Conservation (phyloP, 805 yeast species). For the Priceomyces melissophilus region DNA sequence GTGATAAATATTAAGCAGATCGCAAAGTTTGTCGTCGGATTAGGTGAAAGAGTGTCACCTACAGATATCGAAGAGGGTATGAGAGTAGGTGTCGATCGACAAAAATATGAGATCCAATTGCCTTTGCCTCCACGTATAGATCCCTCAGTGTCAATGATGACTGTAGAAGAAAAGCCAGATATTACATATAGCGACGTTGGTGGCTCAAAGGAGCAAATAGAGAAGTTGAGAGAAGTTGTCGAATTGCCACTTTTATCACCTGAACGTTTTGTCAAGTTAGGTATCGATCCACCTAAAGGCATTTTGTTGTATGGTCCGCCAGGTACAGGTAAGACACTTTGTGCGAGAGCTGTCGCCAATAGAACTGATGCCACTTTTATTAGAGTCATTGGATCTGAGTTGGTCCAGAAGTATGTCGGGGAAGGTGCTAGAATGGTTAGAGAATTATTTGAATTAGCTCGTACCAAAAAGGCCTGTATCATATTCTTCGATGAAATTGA, state of each 20-base stretch:
- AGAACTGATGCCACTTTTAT: constrained; percentile 99
- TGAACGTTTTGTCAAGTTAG: constrained; percentile 92
- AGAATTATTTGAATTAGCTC: constrained; percentile 98
- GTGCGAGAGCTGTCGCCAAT: constrained; percentile 99
- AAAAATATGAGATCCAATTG: constrained; percentile 92
- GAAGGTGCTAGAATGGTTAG: constrained; percentile 99
- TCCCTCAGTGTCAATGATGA: constrained; percentile 99
- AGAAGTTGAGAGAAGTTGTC: constrained; percentile 92
- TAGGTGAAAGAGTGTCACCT: constrained; percentile 96
- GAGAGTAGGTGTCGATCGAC: constrained; percentile 99
- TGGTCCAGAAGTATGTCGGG: constrained; percentile 98
- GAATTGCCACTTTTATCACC: constrained; percentile 92
- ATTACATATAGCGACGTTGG: constrained; percentile 98
- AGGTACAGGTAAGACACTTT: constrained; percentile 96
- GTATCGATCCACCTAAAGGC: constrained; percentile 99
- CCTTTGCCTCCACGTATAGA: constrained; percentile 98
- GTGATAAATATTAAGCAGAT: constrained; percentile 96
- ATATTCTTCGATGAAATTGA: constrained; percentile 98
- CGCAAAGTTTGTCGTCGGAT: constrained; percentile 94
- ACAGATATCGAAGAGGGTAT: constrained; percentile 99
- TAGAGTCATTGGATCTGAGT: constrained; percentile 96
- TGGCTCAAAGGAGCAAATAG: constrained; percentile 98
- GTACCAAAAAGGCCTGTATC: constrained; percentile 96
- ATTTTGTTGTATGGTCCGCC: constrained; percentile 96
- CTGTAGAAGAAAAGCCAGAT: constrained; percentile 98